phyloP scores from a whole-genome alignment of 768 basidiomycete species.

The Lactarius vividus region DNA sequence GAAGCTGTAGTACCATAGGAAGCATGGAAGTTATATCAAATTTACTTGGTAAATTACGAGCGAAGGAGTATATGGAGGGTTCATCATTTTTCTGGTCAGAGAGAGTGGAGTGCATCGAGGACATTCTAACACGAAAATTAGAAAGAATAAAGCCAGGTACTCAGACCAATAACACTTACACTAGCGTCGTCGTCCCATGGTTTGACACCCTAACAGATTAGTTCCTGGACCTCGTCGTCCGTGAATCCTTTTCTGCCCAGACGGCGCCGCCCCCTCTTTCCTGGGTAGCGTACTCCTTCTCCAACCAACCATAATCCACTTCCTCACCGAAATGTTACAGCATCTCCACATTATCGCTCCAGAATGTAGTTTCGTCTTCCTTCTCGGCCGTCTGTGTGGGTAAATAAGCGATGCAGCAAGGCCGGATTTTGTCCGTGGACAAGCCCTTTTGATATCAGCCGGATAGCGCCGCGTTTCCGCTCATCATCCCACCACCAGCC shows the following conservation, averaged over 20 bases:
- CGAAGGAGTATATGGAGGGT: too few species aligned
- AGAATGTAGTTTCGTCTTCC: not conserved
- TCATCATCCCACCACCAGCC: too few species aligned
- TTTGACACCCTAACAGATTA: conserved; percentile 40
- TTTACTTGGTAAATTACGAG: too few species aligned
- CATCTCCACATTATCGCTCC: not conserved
- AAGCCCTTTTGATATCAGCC: too few species aligned
- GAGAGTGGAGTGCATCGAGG: not conserved
- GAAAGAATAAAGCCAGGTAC: not conserved
- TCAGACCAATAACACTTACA: conserved; percentile 32
- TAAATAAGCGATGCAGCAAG: not conserved
- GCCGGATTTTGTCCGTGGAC: not conserved
- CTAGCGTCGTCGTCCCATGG: conserved; percentile 45
- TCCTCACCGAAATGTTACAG: not conserved
- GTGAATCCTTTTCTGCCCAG: conserved; percentile 33
- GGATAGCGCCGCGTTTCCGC: too few species aligned
- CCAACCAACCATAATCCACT: too few species aligned
- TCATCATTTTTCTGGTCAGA: not conserved
- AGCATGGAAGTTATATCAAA: too few species aligned
- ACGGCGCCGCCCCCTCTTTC: too few species aligned
- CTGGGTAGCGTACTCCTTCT: not conserved
- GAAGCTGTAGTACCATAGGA: too few species aligned
- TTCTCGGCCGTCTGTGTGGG: not conserved
- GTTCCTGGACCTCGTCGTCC: conserved; percentile 36
- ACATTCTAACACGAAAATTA: conserved; percentile 11